Conservation (phyloP, 768 basidiomycete genomes). For the Thelephora ganbajun region DNA sequence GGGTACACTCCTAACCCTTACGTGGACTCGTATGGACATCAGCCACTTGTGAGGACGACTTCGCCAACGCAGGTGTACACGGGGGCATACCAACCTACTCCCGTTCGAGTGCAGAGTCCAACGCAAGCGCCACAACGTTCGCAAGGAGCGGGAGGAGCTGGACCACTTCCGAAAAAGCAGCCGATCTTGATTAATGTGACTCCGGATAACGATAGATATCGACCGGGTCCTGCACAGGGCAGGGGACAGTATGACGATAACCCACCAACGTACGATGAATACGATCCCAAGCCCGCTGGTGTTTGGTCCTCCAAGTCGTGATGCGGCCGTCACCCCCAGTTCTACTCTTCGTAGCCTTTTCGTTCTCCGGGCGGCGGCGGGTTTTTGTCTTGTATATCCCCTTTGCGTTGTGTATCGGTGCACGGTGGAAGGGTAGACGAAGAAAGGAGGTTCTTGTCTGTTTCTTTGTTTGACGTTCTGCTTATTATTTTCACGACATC, state of each 20-base stretch:
- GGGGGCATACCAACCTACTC: constrained; percentile 1
- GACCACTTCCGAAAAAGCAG: too few species aligned
- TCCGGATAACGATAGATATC: not conserved
- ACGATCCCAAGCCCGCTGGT: constrained; percentile 30
- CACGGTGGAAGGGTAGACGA: too few species aligned
- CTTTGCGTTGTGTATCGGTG: too few species aligned
- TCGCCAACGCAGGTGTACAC: constrained; percentile 29
- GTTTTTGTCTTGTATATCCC: too few species aligned
- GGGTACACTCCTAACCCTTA: constrained; percentile 8
- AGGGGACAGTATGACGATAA: constrained; percentile 30
- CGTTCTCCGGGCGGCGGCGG: too few species aligned
- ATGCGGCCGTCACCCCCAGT: too few species aligned
- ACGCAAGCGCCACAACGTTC: not conserved
- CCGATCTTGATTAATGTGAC: not conserved
- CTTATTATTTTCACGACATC: too few species aligned
- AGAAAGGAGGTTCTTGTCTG: too few species aligned
- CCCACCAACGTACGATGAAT: constrained; percentile 56
- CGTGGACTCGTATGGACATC: constrained; percentile 11
- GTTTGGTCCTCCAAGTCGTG: constrained; percentile 35
- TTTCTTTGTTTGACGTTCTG: too few species aligned
- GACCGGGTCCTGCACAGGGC: constrained; percentile 4
- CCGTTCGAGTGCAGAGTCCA: constrained; percentile 1
- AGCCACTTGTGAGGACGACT: constrained; percentile 12
- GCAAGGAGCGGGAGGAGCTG: not conserved
- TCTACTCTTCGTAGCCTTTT: too few species aligned